Conservation (phyloP, 2,329 filamentous ascomycete species). For the Aureobasidium mangrovei region DNA sequence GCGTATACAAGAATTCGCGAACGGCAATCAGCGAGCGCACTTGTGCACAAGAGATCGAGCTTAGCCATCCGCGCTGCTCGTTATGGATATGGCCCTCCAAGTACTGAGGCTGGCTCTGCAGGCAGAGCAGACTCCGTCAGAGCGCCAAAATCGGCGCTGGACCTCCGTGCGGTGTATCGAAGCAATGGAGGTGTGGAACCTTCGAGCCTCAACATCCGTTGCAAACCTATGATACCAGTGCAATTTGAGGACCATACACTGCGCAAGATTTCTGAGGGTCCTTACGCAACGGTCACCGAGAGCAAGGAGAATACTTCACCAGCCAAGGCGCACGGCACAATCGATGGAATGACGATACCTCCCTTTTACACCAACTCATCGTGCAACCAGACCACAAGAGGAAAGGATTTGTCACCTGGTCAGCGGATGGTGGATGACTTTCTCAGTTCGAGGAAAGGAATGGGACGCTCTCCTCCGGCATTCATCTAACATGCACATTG, state of each 20-base stretch:
- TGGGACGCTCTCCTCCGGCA: neutral
- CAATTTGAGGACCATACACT: conserved; percentile 26
- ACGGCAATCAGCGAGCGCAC: neutral
- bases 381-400: conserved; percentile 8
- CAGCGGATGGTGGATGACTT: conserved; percentile 17
- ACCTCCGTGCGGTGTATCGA: conserved; percentile 28
- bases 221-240: conserved; percentile 6
- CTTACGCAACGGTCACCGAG: conserved; percentile 20
- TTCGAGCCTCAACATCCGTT: conserved; percentile 16
- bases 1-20: neutral
- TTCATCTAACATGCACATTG: conserved; percentile 12
- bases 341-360: conserved; percentile 13
- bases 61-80: conserved; percentile 1
- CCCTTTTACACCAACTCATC: conserved; percentile 12
- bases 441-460: conserved; percentile 9
- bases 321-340: conserved; percentile 9
- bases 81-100: neutral
- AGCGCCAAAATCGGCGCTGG: conserved; percentile 24
- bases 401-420: conserved; percentile 14
- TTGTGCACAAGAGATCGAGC: neutral
- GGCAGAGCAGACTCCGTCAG: conserved; percentile 9
- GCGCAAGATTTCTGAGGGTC: conserved; percentile 26
- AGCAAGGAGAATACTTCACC: conserved; percentile 1
- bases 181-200: conserved; percentile 13
- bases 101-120: neutral